Conservation (phyloP, 139 green algal genomes). For the Chloropicon primus region DNA sequence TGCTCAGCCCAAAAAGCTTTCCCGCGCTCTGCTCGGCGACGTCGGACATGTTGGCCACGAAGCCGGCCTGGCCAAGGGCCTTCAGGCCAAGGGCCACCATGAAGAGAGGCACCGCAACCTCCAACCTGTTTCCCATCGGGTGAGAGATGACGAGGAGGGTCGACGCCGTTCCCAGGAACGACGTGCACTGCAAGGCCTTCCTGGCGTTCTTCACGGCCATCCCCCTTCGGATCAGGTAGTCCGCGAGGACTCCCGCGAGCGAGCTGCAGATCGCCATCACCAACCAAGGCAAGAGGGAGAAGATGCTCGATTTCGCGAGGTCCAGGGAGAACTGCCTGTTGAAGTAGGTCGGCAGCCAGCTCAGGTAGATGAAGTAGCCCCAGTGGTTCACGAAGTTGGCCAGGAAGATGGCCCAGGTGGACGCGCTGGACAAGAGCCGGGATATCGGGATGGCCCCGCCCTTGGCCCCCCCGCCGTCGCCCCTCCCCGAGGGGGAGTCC, state of each 20-base stretch:
- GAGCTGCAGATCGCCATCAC: conserved; percentile 72
- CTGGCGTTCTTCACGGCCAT: not conserved
- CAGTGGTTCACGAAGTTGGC: conserved; percentile 98
- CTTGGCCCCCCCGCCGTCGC: conserved; percentile 1
- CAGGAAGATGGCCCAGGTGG: conserved; percentile 92
- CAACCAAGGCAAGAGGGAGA: conserved; percentile 88
- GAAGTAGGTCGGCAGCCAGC: conserved; percentile 99
- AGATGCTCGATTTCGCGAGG: conserved; percentile 49
- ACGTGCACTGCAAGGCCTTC: not conserved
- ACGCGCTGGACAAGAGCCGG: conserved; percentile 56
- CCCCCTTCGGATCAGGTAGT: conserved; percentile 40
- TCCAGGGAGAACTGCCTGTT: conserved; percentile 78
- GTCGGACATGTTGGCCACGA: not conserved
- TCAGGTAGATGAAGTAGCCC: conserved; percentile 95
- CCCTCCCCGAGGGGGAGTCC: conserved; percentile 1
- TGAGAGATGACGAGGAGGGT: not conserved
- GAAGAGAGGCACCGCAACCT: not conserved
- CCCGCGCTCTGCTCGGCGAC: not conserved
- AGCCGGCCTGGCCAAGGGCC: not conserved
- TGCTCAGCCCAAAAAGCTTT: not conserved
- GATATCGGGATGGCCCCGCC: conserved; percentile 6
- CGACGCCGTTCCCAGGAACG: not conserved
- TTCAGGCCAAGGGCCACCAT: not conserved
- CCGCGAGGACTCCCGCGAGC: conserved; percentile 41
- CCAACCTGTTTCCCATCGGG: not conserved